Evolutionary conservation across 805 yeast genomes (phyloP).

Genomic region (Candida yuanshanica): DNA sequence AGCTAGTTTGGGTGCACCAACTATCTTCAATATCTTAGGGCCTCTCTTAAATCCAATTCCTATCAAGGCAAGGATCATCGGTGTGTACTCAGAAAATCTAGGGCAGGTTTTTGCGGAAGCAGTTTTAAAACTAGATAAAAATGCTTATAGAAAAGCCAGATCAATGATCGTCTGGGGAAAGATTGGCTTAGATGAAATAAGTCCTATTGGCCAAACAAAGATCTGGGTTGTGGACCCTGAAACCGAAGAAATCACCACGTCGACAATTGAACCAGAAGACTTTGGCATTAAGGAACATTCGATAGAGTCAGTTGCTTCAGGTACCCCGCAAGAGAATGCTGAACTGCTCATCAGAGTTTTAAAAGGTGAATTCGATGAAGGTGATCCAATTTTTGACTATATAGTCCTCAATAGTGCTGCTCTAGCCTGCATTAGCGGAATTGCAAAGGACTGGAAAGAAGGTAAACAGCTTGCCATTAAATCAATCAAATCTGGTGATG

Average conservation of each 20-base stretch:
- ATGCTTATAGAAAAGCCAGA: conserved; percentile 35
- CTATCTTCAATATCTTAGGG: conserved; percentile 90
- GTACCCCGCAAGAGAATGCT: conserved; percentile 88
- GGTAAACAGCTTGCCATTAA: conserved; percentile 73
- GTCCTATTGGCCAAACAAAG: conserved; percentile 79
- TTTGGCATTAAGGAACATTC: conserved; percentile 77
- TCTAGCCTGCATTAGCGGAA: conserved; percentile 71
- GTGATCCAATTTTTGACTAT: conserved; percentile 76
- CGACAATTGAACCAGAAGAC: conserved; percentile 60
- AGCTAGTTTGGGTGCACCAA: conserved; percentile 76
- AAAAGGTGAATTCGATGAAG: conserved; percentile 37
- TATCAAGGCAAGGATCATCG: conserved; percentile 71
- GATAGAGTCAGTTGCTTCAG: conserved; percentile 64
- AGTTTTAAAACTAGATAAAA: conserved; percentile 54
- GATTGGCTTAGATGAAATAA: conserved; percentile 87
- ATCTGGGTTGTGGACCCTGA: conserved; percentile 64
- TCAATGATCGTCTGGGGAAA: conserved; percentile 93
- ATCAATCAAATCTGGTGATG: conserved; percentile 64
- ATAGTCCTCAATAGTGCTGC: conserved; percentile 90
- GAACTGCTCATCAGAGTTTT: conserved; percentile 38
- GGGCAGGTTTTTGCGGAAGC: conserved; percentile 86
- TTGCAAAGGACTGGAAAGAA: conserved; percentile 59
- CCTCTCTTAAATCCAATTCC: conserved; percentile 93
- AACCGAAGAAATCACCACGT: conserved; percentile 36
- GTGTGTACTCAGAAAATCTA: conserved; percentile 75